Conservation (phyloP, 2,329 filamentous ascomycete genomes). For the Ceratocystis papillata region DNA sequence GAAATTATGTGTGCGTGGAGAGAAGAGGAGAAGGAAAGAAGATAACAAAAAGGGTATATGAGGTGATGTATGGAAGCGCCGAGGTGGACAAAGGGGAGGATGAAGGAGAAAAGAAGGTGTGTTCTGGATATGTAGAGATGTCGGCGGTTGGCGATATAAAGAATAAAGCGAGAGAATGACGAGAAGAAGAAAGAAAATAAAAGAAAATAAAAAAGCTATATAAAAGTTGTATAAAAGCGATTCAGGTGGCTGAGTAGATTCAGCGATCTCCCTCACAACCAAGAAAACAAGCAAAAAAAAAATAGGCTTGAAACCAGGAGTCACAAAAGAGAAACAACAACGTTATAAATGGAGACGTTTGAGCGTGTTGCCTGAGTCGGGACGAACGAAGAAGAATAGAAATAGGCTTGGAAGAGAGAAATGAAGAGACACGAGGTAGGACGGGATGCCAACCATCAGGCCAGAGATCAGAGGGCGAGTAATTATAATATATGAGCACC, state of each 20-base stretch:
- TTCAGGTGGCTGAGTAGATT: background rate
- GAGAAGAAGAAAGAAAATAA: slow-evolving; percentile 2
- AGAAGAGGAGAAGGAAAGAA: background rate
- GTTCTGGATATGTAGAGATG: no score
- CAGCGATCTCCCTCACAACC: background rate
- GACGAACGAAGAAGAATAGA: slow-evolving; percentile 4
- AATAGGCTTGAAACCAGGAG: slow-evolving; percentile 20
- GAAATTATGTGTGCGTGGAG: background rate
- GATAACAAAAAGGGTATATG: slow-evolving; percentile 2
- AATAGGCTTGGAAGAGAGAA: background rate
- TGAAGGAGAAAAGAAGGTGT: no score
- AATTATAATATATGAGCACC: background rate
- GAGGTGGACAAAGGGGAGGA: background rate
- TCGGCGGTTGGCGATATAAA: background rate
- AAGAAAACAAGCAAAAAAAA: slow-evolving; percentile 13
- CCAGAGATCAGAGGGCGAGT: background rate
- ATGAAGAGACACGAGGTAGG: background rate
- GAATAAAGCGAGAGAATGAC: background rate
- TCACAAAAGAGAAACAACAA: slow-evolving; percentile 17
- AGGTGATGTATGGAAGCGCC: background rate
- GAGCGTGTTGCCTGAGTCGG: background rate
- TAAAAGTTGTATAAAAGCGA: background rate
- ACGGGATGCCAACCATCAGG: background rate
- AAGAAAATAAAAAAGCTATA: slow-evolving; percentile 11
- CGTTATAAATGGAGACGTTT: slow-evolving; percentile 7